Conservation (phyloP, 768 basidiomycete species). For the Baorangia bicolor region DNA sequence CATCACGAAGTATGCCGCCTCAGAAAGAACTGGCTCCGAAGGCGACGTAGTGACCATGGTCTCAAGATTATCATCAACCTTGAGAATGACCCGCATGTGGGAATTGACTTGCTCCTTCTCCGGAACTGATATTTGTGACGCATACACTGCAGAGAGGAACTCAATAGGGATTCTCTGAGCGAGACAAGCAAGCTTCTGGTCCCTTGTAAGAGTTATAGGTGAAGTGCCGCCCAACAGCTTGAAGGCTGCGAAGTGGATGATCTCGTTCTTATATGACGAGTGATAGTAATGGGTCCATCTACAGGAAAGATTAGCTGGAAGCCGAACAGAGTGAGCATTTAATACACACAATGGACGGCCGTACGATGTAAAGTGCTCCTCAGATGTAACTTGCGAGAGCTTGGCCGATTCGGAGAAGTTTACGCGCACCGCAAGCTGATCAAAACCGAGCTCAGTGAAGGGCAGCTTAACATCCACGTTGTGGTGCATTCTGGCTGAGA, state of each 20-base stretch:
- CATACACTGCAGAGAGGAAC: neutral
- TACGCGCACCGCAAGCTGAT: neutral
- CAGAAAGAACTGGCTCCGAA: neutral
- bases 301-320: neutral
- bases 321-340: neutral
- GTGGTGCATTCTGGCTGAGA: neutral
- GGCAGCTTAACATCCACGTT: neutral
- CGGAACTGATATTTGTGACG: neutral
- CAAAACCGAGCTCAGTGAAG: neutral
- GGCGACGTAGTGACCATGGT: neutral
- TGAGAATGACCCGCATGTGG: neutral
- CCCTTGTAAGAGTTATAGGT: too few relatives aligned
- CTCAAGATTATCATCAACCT: neutral
- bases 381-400: neutral
- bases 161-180: too few relatives aligned
- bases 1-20: neutral
- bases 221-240: too few relatives aligned
- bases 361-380: neutral
- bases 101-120: neutral
- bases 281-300: neutral
- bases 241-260: too few relatives aligned
- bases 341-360: neutral
- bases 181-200: too few relatives aligned
- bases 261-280: fast-evolving
- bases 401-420: neutral